Evolutionary conservation across 495 filamentous ascomycete species (phyloP).

Genomic region (Pseudomonodictys pantanalensis): DNA sequence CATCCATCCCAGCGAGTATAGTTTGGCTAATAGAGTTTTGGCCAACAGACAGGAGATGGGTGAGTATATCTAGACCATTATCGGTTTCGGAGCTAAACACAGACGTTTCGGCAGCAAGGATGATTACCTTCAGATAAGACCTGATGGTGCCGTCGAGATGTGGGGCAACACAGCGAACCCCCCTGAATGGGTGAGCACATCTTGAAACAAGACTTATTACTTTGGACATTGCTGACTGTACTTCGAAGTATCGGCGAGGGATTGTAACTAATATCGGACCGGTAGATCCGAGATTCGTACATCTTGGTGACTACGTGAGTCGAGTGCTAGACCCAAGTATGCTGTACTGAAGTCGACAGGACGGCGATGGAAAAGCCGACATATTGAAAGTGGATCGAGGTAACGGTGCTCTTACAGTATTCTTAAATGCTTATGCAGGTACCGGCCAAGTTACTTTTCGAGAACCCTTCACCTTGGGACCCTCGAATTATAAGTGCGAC

Average conservation of each 20-base stretch:
- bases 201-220: too few species aligned
- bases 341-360: background rate
- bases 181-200: background rate
- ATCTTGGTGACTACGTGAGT: background rate
- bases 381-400: background rate
- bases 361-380: background rate
- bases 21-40: too few species aligned
- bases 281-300: background rate
- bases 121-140: slow-evolving; percentile 1
- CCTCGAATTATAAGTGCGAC: background rate
- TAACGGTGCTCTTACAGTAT: background rate
- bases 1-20: too few species aligned
- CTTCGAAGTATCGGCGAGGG: too few species aligned
- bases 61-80: background rate
- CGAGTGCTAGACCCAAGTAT: background rate
- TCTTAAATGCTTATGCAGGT: background rate
- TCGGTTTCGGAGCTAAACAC: background rate
- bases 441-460: background rate
- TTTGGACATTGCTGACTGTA: too few species aligned
- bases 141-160: background rate
- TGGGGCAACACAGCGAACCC: background rate
- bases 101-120: background rate
- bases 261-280: background rate
- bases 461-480: background rate
- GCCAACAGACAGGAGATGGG: too few species aligned